Base-by-base conservation (phyloP, 192 early-diverging fungal species). In the Coemansia sp. region DNA sequence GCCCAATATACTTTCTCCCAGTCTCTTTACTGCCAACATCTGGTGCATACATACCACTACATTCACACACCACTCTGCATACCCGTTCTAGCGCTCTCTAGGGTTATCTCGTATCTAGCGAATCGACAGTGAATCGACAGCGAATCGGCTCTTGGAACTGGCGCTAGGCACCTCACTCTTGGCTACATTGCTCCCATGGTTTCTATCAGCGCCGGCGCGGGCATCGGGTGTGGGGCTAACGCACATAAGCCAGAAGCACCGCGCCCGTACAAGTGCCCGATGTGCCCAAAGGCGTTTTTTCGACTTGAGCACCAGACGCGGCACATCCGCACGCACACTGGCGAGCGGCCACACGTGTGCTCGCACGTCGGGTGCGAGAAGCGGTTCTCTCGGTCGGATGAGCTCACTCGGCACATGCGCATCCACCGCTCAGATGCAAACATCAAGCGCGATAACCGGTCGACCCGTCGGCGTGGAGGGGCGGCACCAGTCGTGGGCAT, bases 241-340 rank as follows among this genome's bases (percentile, higher is more conserved):
- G 24, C 68, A n/a, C 61, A 72, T 71, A 82, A 76, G 74, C 76
- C 73, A 67, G 76, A 70, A 61, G 71, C 83, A 5, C 72, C 75
- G 56, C 87, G 91, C 59, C 89, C 91, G 11, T 92, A 91, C 74
- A 82, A 87, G 61, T 93, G 91, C 72, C 87, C 86, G 8, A 86
- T 89, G 71, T 93, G 91, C 75, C 77, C 85, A 50, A 89, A 88
- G 77, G 86, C 86, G 12, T 93, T 93, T 78, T 87, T 86, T 49
- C 88, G 91, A 34, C 80, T 90, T 9, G 91, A 91, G 75, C 91
- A 93, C 74, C 89, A 90, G 76, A 92, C 89, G 6, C 86, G 90
- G 37, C 93, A 95, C 66, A 88, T 91, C 50, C 87, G 90, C 71
- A 92, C 89, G 6, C 93, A 95, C 73, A 95, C 93, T 2, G 93